These are phyloP conservation scores for Verbena officinalis DNA, from an alignment of 257 asterid genomes.

Conservation along the genomic window DNA sequence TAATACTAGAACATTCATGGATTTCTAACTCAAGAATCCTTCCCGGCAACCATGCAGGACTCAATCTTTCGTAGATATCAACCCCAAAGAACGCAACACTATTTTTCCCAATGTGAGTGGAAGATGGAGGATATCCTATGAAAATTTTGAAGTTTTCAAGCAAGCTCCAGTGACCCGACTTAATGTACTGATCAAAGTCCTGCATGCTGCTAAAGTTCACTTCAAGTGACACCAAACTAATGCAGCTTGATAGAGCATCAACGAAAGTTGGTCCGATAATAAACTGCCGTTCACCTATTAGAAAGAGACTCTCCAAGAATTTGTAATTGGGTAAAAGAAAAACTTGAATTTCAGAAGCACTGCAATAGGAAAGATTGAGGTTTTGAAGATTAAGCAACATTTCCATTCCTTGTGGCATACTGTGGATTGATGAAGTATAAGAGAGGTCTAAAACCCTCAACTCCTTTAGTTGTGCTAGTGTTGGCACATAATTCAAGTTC, in stretches of 20 bases:
- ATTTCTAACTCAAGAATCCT: too few species aligned
- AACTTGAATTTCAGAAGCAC: background rate
- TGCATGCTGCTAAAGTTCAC: constrained; percentile 25
- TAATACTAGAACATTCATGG: too few species aligned
- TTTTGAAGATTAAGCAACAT: background rate
- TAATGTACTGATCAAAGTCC: constrained; percentile 24
- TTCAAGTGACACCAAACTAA: constrained; percentile 30
- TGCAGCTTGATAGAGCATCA: constrained; percentile 11
- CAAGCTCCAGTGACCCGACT: too few species aligned
- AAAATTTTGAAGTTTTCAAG: too few species aligned
- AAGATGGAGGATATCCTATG: too few species aligned
- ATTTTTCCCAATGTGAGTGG: too few species aligned
- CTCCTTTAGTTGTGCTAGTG: constrained; percentile 28
- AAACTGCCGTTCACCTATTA: constrained; percentile 7
- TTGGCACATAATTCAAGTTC: constrained; percentile 34
- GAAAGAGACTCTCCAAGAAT: constrained; percentile 31
- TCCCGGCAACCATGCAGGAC: too few species aligned
- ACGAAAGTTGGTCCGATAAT: background rate
- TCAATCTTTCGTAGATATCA: too few species aligned
- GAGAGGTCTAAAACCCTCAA: constrained; percentile 37
- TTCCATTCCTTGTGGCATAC: constrained; percentile 16
- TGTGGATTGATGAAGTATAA: background rate
- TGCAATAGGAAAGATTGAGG: constrained; percentile 11
- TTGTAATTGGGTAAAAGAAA: constrained; percentile 11
- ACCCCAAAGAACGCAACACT: too few species aligned